phyloP scores from a whole-genome alignment of 768 basidiomycete genomes.

The Naganishia vaughanmartiniae region DNA sequence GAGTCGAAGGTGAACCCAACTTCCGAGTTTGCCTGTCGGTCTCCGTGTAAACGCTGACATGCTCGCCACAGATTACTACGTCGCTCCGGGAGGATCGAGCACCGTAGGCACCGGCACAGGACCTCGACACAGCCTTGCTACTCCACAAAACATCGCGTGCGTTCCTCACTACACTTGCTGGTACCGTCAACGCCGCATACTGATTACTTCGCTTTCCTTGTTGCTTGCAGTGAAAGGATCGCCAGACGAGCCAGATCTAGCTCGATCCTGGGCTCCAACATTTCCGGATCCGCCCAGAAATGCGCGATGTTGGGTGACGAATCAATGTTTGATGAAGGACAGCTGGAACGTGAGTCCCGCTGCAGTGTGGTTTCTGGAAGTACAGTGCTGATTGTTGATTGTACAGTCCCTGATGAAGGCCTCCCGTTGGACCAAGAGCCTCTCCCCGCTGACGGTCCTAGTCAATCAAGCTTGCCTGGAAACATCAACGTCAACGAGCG shows the following conservation, averaged over 20 bases:
- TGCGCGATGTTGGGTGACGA: constrained; percentile 8
- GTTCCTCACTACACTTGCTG: not conserved
- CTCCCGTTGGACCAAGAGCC: constrained; percentile 1
- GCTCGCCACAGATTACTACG: not conserved
- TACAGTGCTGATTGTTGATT: not conserved
- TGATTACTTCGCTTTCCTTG: not conserved
- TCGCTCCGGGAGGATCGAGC: constrained; percentile 2
- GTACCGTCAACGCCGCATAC: not conserved
- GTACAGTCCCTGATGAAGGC: not conserved
- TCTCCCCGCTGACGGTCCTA: not conserved
- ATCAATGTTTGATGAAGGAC: constrained; percentile 7
- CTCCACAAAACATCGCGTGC: constrained; percentile 13
- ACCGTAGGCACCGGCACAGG: constrained; percentile 11
- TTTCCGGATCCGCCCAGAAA: constrained; percentile 14
- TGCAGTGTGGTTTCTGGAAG: not conserved
- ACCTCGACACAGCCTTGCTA: constrained; percentile 22
- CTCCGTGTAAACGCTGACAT: not conserved
- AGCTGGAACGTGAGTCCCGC: constrained; percentile 9
- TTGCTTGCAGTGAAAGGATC: not conserved
- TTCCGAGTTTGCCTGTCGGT: not conserved
- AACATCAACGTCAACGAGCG: constrained; percentile 14
- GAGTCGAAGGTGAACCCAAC: not conserved
- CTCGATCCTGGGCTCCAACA: constrained; percentile 11
- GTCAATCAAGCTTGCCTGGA: constrained; percentile 19
- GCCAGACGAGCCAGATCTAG: constrained; percentile 13